A percentile compares a stretch with the other conserved stretches of the same genome.
These are phyloP conservation scores for Clonostachys rosea DNA, from an alignment of 2,329 filamentous ascomycete genomes.

Conservation along the genomic window DNA sequence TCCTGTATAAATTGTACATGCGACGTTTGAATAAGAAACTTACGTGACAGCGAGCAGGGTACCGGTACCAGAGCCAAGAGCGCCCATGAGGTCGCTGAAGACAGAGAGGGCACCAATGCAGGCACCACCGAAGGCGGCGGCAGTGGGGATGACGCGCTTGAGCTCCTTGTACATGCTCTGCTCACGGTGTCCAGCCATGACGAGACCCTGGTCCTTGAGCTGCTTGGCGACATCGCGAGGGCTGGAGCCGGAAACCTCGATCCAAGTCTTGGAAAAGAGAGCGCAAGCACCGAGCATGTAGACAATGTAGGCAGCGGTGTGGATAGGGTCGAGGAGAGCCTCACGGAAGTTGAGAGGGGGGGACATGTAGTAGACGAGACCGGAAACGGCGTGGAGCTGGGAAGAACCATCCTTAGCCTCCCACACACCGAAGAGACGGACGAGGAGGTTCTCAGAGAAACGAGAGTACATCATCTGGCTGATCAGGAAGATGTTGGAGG, in stretches of 20 bases:
- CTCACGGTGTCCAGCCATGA: conserved; percentile 99
- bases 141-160: conserved; percentile 98
- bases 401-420: conserved; percentile 94
- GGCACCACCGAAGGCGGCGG: conserved; percentile 95
- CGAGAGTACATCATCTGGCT: conserved; percentile 99
- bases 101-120: conserved; percentile 98
- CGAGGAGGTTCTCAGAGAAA: conserved; percentile 97
- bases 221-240: conserved; percentile 98
- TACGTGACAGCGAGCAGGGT: conserved; percentile 97
- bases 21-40: conserved; percentile 35
- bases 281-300: conserved; percentile 99
- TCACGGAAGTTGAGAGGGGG: conserved; percentile 97
- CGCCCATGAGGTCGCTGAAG: conserved; percentile 90
- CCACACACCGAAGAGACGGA: conserved; percentile 97
- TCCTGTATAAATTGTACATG: not conserved
- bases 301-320: conserved; percentile 89
- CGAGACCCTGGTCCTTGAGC: conserved; percentile 98
- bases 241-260: conserved; percentile 96
- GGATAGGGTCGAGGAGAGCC: conserved; percentile 92
- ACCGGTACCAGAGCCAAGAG: conserved; percentile 93
- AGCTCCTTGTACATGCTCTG: conserved; percentile 99
- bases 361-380: conserved; percentile 99
- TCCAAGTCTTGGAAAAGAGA: conserved; percentile 99
- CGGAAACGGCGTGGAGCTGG: conserved; percentile 89
- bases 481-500: conserved; percentile 98